Evolutionary conservation across 257 asterid species (phyloP).

Genomic region (Gardenia jasminoides): DNA sequence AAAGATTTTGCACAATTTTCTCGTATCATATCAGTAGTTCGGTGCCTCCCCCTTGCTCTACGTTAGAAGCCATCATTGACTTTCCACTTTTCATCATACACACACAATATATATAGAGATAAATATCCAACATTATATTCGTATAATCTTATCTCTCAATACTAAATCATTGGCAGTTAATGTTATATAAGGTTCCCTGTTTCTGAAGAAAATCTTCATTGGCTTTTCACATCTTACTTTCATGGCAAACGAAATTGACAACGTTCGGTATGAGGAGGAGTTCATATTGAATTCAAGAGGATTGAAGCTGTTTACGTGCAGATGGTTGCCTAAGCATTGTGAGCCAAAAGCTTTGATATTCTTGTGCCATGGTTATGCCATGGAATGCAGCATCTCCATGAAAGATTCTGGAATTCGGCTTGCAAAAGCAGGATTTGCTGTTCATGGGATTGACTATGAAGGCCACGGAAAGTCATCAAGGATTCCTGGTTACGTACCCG

Average conservation of each 20-base stretch:
- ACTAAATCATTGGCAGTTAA: not conserved
- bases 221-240: not conserved
- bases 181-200: not conserved
- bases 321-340: conserved; percentile 54
- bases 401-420: conserved; percentile 48
- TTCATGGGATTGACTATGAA: conserved; percentile 59
- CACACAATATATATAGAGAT: no score
- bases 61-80: not conserved
- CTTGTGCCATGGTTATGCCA: conserved; percentile 64
- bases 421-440: conserved; percentile 56
- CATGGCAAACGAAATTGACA: conserved; percentile 21
- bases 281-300: conserved; percentile 56
- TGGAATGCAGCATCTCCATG: conserved; percentile 63
- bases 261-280: conserved; percentile 63
- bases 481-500: conserved; percentile 38
- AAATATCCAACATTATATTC: not conserved
- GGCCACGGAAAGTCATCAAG: conserved; percentile 79
- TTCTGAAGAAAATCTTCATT: conserved; percentile 1
- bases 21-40: no score
- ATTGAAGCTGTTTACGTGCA: conserved; percentile 66
- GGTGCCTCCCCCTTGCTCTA: not conserved
- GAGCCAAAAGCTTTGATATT: conserved; percentile 77
- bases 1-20: no score
- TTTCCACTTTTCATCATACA: not conserved
- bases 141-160: not conserved